These are phyloP conservation scores for Sonneratia caseolaris DNA, from an alignment of 345 rosid species.

Conservation along the genomic window DNA sequence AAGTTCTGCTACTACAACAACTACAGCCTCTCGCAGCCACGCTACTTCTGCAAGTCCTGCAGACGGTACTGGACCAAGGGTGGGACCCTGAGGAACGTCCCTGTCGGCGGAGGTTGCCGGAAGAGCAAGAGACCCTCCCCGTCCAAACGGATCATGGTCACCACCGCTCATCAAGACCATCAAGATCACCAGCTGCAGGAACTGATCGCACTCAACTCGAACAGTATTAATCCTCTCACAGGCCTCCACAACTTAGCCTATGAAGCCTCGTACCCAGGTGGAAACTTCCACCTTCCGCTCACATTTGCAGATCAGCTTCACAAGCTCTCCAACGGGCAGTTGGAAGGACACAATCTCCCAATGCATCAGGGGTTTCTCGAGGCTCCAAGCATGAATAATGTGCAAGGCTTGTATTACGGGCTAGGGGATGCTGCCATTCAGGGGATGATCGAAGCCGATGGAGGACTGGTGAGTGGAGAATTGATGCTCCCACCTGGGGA, in stretches of 20 bases:
- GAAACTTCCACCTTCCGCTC: slow-evolving; percentile 1
- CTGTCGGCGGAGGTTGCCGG: slow-evolving; percentile 95
- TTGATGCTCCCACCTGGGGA: slow-evolving; percentile 7
- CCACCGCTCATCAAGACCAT: neutral
- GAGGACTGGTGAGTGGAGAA: slow-evolving; percentile 19
- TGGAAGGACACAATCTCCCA: neutral
- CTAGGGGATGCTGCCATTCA: slow-evolving; percentile 28
- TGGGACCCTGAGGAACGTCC: slow-evolving; percentile 87
- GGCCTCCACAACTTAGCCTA: neutral
- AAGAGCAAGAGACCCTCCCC: slow-evolving; percentile 75
- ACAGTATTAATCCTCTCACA: neutral
- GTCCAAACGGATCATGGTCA: slow-evolving; percentile 9
- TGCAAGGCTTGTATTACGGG: slow-evolving; percentile 36
- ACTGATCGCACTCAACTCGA: neutral
- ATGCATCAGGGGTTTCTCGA: slow-evolving; percentile 24
- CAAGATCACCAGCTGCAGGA: neutral
- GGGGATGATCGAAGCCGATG: slow-evolving; percentile 18
- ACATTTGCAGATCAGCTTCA: slow-evolving; percentile 4
- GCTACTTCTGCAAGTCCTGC: slow-evolving; percentile 95
- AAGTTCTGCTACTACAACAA: slow-evolving; percentile 98
- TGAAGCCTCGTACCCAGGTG: neutral
- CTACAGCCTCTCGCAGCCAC: slow-evolving; percentile 92
- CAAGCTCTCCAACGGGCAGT: slow-evolving; percentile 4
- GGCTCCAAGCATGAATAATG: slow-evolving; percentile 20
- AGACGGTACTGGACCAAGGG: slow-evolving; percentile 99